A percentile compares a stretch with the other conserved stretches of the same genome.
Evolutionary conservation across 768 basidiomycete genomes (phyloP).

Genomic region (Rhizopogon rudus): DNA sequence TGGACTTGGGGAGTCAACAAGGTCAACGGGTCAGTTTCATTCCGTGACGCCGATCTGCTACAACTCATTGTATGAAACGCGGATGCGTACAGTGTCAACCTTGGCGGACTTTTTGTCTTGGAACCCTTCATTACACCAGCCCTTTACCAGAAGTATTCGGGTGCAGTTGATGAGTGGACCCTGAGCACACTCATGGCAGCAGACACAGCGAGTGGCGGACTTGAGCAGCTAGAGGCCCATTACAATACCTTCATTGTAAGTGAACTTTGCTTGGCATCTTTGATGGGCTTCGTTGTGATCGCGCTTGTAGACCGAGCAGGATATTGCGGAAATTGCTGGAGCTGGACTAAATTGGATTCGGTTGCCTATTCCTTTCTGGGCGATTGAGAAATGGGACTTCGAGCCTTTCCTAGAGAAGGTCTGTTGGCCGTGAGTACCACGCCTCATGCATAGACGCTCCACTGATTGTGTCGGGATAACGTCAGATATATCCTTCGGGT

Average conservation of each 20-base stretch:
- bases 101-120: constrained; percentile 71
- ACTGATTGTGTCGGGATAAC: not conserved
- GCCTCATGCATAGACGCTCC: not conserved
- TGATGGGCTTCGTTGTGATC: not conserved
- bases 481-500: constrained; percentile 67
- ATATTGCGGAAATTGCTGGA: constrained; percentile 84
- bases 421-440: constrained; percentile 59
- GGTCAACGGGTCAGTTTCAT: constrained; percentile 46
- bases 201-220: constrained; percentile 56
- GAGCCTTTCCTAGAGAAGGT: constrained; percentile 76
- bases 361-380: constrained; percentile 83
- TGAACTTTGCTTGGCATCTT: constrained; percentile 7
- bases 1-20: constrained; percentile 69
- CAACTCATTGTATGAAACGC: not conserved
- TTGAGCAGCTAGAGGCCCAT: constrained; percentile 67
- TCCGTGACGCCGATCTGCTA: too few species aligned
- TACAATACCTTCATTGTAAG: constrained; percentile 81
- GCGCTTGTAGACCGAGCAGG: constrained; percentile 68
- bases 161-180: constrained; percentile 61
- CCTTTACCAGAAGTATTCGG: constrained; percentile 56
- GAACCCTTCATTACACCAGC: constrained; percentile 76
- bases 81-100: constrained; percentile 45
- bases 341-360: constrained; percentile 86
- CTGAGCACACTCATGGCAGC: constrained; percentile 61
- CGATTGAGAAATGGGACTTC: constrained; percentile 65